Conservation (phyloP, 192 early-diverging fungal genomes). For the Gorgonomyces haynaldii region DNA sequence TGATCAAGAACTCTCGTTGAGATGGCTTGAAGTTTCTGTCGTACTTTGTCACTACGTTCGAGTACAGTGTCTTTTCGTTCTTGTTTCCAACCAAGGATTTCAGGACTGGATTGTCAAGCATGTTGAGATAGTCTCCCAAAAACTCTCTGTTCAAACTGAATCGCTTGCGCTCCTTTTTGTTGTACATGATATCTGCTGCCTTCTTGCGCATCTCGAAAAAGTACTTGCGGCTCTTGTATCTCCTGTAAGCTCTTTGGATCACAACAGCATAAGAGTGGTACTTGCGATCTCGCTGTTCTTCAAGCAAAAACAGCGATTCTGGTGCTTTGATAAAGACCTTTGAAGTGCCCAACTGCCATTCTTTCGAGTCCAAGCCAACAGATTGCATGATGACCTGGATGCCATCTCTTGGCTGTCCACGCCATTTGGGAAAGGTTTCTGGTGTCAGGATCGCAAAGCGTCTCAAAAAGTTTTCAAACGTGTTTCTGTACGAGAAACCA, state of each 20-base stretch:
- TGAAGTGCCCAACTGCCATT: slow-evolving; percentile 92
- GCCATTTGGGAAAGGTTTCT: slow-evolving; percentile 68
- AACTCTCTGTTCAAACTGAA: slow-evolving; percentile 81
- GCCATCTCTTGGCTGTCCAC: slow-evolving; percentile 60
- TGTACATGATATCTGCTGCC: slow-evolving; percentile 78
- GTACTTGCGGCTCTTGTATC: slow-evolving; percentile 78
- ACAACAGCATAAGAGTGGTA: slow-evolving; percentile 91
- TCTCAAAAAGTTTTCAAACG: slow-evolving; percentile 79
- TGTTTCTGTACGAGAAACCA: slow-evolving; percentile 92
- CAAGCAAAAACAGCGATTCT: slow-evolving; percentile 83
- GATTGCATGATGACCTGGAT: slow-evolving; percentile 72
- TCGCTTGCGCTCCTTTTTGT: slow-evolving; percentile 84
- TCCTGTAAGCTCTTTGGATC: slow-evolving; percentile 83
- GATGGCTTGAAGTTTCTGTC: slow-evolving; percentile 48
- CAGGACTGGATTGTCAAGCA: slow-evolving; percentile 42
- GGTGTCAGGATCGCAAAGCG: slow-evolving; percentile 72
- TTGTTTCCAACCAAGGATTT: slow-evolving; percentile 31
- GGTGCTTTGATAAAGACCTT: slow-evolving; percentile 95
- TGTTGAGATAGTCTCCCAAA: slow-evolving; percentile 79
- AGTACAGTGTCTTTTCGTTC: slow-evolving; percentile 40
- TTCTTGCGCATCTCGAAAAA: slow-evolving; percentile 87
- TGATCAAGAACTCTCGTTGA: slow-evolving; percentile 34
- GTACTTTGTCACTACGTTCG: slow-evolving; percentile 39
- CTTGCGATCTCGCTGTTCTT: slow-evolving; percentile 86
- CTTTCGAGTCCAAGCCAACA: slow-evolving; percentile 65